Percentiles rank a stretch among this genome's conserved stretches.
phyloP scores from a whole-genome alignment of 441 rosid genomes.

The Raphanus hybrid region DNA sequence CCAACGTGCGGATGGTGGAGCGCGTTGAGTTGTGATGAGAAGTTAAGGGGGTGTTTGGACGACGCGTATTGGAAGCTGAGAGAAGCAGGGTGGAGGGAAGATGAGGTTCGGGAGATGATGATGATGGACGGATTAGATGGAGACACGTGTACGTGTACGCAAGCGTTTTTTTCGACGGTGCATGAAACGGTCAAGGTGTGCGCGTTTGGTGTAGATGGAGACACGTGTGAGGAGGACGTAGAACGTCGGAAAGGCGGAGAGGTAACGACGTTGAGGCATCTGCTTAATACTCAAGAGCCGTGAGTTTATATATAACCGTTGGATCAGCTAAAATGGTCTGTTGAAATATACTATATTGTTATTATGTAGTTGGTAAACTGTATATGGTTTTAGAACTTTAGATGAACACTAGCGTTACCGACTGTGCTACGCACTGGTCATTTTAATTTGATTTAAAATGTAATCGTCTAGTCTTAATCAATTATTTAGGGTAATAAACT shows the following conservation, averaged over 20 bases:
- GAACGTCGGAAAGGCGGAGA: not conserved
- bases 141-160: conserved; percentile 37
- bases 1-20: conserved; percentile 59
- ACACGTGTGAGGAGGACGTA: conserved; percentile 5
- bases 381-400: not conserved
- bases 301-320: conserved; percentile 18
- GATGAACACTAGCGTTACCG: too few species aligned
- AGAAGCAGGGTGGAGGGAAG: conserved; percentile 84
- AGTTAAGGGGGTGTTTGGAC: conserved; percentile 58
- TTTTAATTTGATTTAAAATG: not conserved
- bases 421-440: too few species aligned
- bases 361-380: conserved; percentile 4
- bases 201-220: conserved; percentile 47
- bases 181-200: conserved; percentile 30
- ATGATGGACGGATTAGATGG: conserved; percentile 36
- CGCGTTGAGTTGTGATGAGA: conserved; percentile 9
- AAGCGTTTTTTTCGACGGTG: conserved; percentile 33
- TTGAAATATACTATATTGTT: not conserved
- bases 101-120: conserved; percentile 86
- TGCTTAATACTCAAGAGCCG: conserved; percentile 16
- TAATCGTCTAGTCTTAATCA: not conserved
- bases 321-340: conserved; percentile 2
- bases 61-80: conserved; percentile 68
- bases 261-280: conserved; percentile 33
- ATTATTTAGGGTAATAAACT: not conserved